These are phyloP conservation scores for Apiospora malaysiana DNA, from an alignment of 2,329 filamentous ascomycete species.

Conservation along the genomic window DNA sequence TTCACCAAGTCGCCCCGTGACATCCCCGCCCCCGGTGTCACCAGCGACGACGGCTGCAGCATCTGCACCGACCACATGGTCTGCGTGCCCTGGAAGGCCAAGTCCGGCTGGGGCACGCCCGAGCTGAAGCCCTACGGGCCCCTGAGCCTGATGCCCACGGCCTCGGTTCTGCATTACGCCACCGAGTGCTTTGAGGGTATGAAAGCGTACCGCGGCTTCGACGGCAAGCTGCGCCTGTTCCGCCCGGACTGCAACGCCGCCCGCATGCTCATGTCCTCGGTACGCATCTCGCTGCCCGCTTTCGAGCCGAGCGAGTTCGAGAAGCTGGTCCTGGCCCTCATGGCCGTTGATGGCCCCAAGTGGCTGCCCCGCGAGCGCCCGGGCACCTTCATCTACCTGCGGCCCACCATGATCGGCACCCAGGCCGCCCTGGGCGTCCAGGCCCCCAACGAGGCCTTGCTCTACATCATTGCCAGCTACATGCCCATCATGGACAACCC, in stretches of 20 bases:
- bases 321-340: constrained; percentile 68
- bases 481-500: constrained; percentile 63
- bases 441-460: constrained; percentile 79
- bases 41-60: constrained; percentile 48
- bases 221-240: constrained; percentile 70
- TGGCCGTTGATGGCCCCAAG: constrained; percentile 74
- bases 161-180: constrained; percentile 75
- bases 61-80: constrained; percentile 88
- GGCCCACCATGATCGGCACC: constrained; percentile 86
- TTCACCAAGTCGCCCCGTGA: constrained; percentile 37
- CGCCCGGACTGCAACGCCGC: constrained; percentile 66
- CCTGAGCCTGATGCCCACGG: constrained; percentile 70
- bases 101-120: constrained; percentile 68
- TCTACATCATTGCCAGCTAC: constrained; percentile 79
- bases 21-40: constrained; percentile 36
- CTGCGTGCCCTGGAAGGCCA: constrained; percentile 65
- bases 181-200: constrained; percentile 78
- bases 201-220: constrained; percentile 75
- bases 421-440: constrained; percentile 82
- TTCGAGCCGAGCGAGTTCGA: constrained; percentile 69
- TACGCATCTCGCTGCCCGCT: constrained; percentile 67
- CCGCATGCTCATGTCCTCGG: constrained; percentile 55
- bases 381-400: constrained; percentile 80
- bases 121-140: constrained; percentile 70
- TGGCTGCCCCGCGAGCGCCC: constrained; percentile 77